Conservation (phyloP, 2,329 filamentous ascomycete genomes). For the Ophiostoma sp. region DNA sequence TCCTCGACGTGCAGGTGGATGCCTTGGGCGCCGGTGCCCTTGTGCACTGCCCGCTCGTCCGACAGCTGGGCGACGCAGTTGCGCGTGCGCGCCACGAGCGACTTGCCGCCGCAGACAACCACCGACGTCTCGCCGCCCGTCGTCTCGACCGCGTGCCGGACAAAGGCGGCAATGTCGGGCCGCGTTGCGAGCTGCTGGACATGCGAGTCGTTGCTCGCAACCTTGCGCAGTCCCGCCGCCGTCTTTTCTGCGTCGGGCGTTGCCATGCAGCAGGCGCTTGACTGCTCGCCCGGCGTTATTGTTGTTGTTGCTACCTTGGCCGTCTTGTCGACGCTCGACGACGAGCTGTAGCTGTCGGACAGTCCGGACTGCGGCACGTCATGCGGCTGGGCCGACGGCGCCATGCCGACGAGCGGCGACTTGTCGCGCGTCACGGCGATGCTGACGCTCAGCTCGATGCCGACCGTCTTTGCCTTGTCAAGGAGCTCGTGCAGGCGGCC, state of each 20-base stretch:
- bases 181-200: conserved; percentile 43
- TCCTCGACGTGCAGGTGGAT: conserved; percentile 57
- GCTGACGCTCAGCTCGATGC: conserved; percentile 47
- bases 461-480: conserved; percentile 38
- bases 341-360: not conserved
- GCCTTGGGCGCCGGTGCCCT: conserved; percentile 58
- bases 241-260: conserved; percentile 27
- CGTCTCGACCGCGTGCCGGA: conserved; percentile 50
- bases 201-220: conserved; percentile 36
- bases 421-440: conserved; percentile 47
- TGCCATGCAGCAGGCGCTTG: conserved; percentile 17
- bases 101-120: conserved; percentile 54
- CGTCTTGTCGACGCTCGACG: too few species aligned
- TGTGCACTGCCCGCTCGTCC: conserved; percentile 58
- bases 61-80: conserved; percentile 52
- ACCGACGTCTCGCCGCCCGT: conserved; percentile 58
- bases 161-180: conserved; percentile 48
- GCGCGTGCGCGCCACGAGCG: conserved; percentile 48
- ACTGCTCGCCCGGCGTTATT: not conserved
- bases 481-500: conserved; percentile 45
- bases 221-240: conserved; percentile 20
- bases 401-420: not conserved
- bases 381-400: not conserved
- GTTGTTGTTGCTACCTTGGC: not conserved
- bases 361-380: not conserved